Percentiles rank a stretch among this genome's conserved stretches.
phyloP scores from a whole-genome alignment of 73 alveolate genomes.

The Breviolum minutum region DNA sequence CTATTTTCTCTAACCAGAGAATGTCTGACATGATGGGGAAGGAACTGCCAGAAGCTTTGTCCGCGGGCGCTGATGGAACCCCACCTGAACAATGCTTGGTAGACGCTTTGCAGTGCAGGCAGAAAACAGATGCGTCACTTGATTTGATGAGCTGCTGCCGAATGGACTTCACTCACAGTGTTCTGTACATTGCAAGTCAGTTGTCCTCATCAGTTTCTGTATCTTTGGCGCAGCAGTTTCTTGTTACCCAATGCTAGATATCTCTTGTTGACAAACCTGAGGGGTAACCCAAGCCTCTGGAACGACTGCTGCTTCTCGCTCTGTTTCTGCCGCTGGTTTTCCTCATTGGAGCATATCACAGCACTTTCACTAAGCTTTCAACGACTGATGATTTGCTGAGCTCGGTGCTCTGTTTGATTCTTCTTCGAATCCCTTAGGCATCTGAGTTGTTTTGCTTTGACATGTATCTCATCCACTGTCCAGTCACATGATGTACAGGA shows the following conservation, averaged over 20 bases:
- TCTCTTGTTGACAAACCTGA: too few relatives aligned
- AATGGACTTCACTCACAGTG: too few relatives aligned
- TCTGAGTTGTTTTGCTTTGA: too few relatives aligned
- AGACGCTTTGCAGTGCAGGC: background rate
- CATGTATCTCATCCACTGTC: too few relatives aligned
- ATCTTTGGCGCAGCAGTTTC: too few relatives aligned
- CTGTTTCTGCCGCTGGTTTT: slow-evolving; percentile 27
- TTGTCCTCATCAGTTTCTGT: too few relatives aligned
- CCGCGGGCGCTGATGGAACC: slow-evolving; percentile 18
- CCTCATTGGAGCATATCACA: background rate
- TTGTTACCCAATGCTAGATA: too few relatives aligned
- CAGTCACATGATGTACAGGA: too few relatives aligned
- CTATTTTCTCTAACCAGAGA: too few relatives aligned
- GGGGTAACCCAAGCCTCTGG: slow-evolving; percentile 51
- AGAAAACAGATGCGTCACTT: too few relatives aligned
- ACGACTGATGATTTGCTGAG: background rate
- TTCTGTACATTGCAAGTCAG: too few relatives aligned
- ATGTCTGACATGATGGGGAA: background rate
- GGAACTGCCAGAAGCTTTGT: slow-evolving; percentile 27
- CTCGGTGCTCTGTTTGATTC: background rate
- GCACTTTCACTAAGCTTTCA: background rate
- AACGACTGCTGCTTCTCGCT: slow-evolving; percentile 76
- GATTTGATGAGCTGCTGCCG: too few relatives aligned
- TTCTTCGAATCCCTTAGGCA: background rate
- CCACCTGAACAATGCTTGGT: background rate